A percentile compares a stretch with the other conserved stretches of the same genome.
Conservation (phyloP, 176 grass and related monocot genomes). For the Rhynchospora tenuis region DNA sequence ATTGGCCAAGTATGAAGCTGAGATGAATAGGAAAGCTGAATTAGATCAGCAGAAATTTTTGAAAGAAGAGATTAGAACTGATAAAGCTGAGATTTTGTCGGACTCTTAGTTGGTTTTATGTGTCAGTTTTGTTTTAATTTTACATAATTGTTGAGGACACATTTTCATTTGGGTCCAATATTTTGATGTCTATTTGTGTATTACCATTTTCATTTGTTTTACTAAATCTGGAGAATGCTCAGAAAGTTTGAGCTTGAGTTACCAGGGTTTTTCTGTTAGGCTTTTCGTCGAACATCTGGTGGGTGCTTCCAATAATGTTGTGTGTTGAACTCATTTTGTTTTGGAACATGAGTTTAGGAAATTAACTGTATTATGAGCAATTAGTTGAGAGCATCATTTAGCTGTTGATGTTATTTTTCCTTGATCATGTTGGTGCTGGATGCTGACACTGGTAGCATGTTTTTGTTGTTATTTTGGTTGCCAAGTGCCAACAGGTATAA, state of each 20-base stretch:
- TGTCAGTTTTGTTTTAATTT: constrained; percentile 1
- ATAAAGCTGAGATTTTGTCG: constrained; percentile 47
- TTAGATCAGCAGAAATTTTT: constrained; percentile 24
- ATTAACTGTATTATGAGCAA: not conserved
- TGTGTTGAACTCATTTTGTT: not conserved
- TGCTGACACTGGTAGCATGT: not conserved
- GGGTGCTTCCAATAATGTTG: constrained; percentile 7
- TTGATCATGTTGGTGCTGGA: not conserved
- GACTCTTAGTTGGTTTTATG: constrained; percentile 20
- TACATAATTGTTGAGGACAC: not conserved
- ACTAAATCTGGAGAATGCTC: not conserved
- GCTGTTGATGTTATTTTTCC: not conserved
- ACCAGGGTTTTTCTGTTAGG: not conserved
- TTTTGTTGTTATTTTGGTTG: not conserved
- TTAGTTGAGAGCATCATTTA: not conserved
- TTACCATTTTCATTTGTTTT: not conserved
- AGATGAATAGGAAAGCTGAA: constrained; percentile 50
- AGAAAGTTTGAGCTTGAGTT: not conserved
- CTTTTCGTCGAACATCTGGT: not conserved
- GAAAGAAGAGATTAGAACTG: constrained; percentile 31
- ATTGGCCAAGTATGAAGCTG: constrained; percentile 57
- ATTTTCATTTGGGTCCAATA: not conserved
- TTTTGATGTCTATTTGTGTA: not conserved
- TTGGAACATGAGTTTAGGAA: not conserved
- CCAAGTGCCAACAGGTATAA: not conserved